Conservation (phyloP, 192 early-diverging fungal genomes). For the Lunasporangiospora selenospora region DNA sequence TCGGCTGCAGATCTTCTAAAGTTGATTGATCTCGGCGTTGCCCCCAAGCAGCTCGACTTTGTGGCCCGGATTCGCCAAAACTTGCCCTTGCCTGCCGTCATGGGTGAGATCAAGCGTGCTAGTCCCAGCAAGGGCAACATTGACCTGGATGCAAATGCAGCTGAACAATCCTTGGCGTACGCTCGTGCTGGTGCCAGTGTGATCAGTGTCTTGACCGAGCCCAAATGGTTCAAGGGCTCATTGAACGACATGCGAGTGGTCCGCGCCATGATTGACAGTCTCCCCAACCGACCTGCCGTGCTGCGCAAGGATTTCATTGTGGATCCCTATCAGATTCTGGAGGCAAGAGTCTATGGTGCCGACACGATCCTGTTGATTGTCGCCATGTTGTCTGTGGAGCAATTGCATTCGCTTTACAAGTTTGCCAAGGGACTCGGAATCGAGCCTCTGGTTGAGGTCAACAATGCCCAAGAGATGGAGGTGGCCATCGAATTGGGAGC, state of each 20-base stretch:
- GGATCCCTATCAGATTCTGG: constrained; percentile 94
- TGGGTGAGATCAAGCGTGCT: constrained; percentile 99
- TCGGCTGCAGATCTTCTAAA: constrained; percentile 70
- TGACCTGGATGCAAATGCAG: constrained; percentile 81
- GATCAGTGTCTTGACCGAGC: constrained; percentile 98
- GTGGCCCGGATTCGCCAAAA: constrained; percentile 66
- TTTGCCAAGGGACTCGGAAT: constrained; percentile 86
- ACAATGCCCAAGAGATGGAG: constrained; percentile 88
- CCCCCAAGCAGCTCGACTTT: constrained; percentile 85
- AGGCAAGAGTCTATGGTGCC: constrained; percentile 94
- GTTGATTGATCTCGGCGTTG: constrained; percentile 71
- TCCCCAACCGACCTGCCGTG: constrained; percentile 85
- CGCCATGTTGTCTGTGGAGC: constrained; percentile 81
- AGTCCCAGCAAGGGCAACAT: constrained; percentile 97
- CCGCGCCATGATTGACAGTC: constrained; percentile 67
- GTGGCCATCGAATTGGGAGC: constrained; percentile 83
- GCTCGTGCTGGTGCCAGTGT: constrained; percentile 89
- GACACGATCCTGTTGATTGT: constrained; percentile 97
- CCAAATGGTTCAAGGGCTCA: constrained; percentile 98
- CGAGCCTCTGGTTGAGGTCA: constrained; percentile 99
- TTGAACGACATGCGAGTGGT: constrained; percentile 92
- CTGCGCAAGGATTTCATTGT: constrained; percentile 98
- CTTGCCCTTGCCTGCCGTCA: constrained; percentile 70
- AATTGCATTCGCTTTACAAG: constrained; percentile 70
- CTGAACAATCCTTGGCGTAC: constrained; percentile 86